These are phyloP conservation scores for Phytophthora meadii DNA, from an alignment of 352 stramenopile genomes.

Conservation along the genomic window DNA sequence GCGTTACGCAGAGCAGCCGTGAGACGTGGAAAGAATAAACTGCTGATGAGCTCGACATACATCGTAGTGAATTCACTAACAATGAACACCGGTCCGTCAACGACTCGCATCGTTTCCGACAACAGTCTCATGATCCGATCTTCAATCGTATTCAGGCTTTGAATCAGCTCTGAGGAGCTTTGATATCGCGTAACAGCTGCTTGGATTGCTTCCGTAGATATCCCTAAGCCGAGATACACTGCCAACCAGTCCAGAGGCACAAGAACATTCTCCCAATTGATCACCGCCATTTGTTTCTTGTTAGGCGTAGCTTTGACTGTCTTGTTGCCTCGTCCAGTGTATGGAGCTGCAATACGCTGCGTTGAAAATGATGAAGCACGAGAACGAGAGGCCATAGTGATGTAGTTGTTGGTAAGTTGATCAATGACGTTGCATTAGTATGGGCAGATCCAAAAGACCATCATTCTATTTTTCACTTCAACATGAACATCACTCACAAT, in stretches of 20 bases:
- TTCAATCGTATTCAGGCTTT: constrained; percentile 37
- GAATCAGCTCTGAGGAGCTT: constrained; percentile 19
- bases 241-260: constrained; percentile 49
- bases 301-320: not conserved
- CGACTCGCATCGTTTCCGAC: constrained; percentile 20
- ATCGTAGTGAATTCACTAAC: constrained; percentile 44
- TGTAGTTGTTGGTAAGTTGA: constrained; percentile 12
- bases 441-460: not conserved
- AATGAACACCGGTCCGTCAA: constrained; percentile 50
- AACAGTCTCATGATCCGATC: constrained; percentile 45
- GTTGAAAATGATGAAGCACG: constrained; percentile 11
- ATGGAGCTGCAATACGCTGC: constrained; percentile 8
- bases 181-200: constrained; percentile 24
- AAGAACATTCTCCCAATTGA: constrained; percentile 68
- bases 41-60: constrained; percentile 54
- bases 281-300: constrained; percentile 38
- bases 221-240: constrained; percentile 39
- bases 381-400: constrained; percentile 10
- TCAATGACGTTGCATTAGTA: constrained; percentile 7
- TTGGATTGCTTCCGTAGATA: constrained; percentile 31
- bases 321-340: constrained; percentile 6
- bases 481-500: constrained; percentile 21
- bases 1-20: constrained; percentile 36
- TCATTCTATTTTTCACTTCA: constrained; percentile 19
- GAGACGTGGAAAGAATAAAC: constrained; percentile 57